A percentile compares a stretch with the other conserved stretches of the same genome.
Evolutionary conservation across 768 basidiomycete species (phyloP).

Genomic region (Tylopilus rubrobrunneus): DNA sequence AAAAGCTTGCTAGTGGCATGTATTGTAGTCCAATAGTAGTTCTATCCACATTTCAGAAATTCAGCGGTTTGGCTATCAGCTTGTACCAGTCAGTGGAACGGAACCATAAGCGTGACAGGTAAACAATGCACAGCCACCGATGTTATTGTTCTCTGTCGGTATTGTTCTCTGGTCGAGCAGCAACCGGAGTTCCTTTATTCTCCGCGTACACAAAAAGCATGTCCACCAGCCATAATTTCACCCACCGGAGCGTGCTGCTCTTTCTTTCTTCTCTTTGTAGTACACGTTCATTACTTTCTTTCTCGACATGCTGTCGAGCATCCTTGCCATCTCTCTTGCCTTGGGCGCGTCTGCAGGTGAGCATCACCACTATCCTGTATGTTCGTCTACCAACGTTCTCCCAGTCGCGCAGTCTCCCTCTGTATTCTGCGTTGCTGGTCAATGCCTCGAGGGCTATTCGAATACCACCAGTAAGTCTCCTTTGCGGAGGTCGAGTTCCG

Average conservation of each 20-base stretch:
- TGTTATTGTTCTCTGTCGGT: constrained; percentile 24
- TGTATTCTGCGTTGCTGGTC: constrained; percentile 82
- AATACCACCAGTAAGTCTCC: constrained; percentile 61
- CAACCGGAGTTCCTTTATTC: constrained; percentile 26
- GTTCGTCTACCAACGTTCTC: background rate
- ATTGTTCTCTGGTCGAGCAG: constrained; percentile 24
- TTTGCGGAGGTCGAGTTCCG: background rate
- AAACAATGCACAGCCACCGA: constrained; percentile 11
- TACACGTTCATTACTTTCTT: constrained; percentile 20
- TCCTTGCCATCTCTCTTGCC: constrained; percentile 34
- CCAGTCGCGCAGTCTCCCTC: constrained; percentile 55
- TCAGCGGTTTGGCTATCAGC: no score
- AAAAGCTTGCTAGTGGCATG: no score
- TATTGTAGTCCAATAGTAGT: no score
- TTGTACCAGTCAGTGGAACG: no score
- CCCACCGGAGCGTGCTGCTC: constrained; percentile 20
- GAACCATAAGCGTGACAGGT: no score
- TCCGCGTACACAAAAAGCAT: constrained; percentile 21
- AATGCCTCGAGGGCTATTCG: constrained; percentile 78
- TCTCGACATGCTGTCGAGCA: constrained; percentile 38
- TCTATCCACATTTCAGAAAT: no score
- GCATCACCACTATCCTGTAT: constrained; percentile 1
- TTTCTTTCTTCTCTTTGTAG: constrained; percentile 16
- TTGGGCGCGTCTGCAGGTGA: constrained; percentile 39
- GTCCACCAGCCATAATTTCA: constrained; percentile 2